phyloP scores from a whole-genome alignment of 805 yeast species.

The Saccharomycopsis sp. region DNA sequence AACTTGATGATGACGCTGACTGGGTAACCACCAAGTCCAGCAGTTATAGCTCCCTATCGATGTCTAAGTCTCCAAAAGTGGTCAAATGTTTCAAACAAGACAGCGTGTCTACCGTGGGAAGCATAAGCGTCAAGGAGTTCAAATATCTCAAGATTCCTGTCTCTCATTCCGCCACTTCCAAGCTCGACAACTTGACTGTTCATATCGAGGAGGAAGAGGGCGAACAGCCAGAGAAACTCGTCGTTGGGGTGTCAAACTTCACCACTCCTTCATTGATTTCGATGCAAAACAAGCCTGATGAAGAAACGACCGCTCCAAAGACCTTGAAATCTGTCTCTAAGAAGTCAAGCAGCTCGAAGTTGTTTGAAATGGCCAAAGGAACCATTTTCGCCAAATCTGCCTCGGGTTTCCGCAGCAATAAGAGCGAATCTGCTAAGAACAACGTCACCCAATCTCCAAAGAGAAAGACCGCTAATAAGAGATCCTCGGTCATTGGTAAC shows the following conservation, averaged over 20 bases:
- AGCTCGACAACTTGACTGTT: slow-evolving; percentile 1
- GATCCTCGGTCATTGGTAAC: slow-evolving; percentile 1
- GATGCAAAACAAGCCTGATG: neutral
- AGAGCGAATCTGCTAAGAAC: too few species aligned
- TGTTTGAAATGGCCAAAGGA: neutral
- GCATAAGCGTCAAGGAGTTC: slow-evolving; percentile 8
- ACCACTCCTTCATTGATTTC: neutral
- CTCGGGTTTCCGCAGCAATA: neutral
- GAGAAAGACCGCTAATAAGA: neutral
- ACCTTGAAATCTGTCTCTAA: neutral
- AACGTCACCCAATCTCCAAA: neutral
- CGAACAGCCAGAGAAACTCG: slow-evolving; percentile 13
- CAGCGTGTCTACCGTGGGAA: slow-evolving; percentile 2
- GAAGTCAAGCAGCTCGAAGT: neutral
- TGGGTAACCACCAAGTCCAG: slow-evolving; percentile 14
- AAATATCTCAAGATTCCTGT: slow-evolving; percentile 10
- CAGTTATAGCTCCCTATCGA: neutral
- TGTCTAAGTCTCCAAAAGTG: slow-evolving; percentile 2
- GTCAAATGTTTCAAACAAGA: slow-evolving; percentile 7
- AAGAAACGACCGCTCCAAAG: neutral
- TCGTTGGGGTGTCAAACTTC: neutral
- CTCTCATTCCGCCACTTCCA: slow-evolving; percentile 6
- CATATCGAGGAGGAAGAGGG: neutral
- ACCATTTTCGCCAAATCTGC: neutral
- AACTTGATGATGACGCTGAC: slow-evolving; percentile 16